Percentiles rank a stretch among this genome's conserved stretches.
Evolutionary conservation across 1,139 yeast species (phyloP).

Genomic region (Geotrichum klebahnii): DNA sequence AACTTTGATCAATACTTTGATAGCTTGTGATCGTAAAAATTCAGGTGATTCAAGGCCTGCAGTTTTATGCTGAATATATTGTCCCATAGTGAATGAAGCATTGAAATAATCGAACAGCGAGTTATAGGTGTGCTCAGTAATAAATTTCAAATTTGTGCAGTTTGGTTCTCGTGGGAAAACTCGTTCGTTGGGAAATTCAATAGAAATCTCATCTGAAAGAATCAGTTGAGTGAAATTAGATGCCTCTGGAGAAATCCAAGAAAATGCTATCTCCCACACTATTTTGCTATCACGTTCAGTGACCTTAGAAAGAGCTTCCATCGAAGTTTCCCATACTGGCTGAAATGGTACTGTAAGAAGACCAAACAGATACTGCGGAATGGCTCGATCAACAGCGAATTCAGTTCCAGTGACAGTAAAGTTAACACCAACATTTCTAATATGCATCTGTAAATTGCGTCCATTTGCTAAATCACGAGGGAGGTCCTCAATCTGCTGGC

Average conservation of each 20-base stretch:
- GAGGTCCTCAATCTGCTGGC: constrained; percentile 59
- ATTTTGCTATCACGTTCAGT: constrained; percentile 44
- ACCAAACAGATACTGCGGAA: constrained; percentile 65
- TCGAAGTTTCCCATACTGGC: constrained; percentile 79
- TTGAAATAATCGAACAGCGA: constrained; percentile 15
- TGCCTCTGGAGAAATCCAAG: constrained; percentile 19
- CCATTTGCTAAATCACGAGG: constrained; percentile 68
- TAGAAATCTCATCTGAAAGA: constrained; percentile 16
- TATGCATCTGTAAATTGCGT: constrained; percentile 69
- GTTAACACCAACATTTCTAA: constrained; percentile 55
- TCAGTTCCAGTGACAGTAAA: constrained; percentile 43
- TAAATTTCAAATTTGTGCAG: constrained; percentile 15
- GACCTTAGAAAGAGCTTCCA: constrained; percentile 54
- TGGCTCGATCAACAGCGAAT: constrained; percentile 33
- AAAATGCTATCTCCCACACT: constrained; percentile 52
- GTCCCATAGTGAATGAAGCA: constrained; percentile 8
- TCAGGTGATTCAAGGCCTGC: constrained; percentile 32
- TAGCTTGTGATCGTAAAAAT: constrained; percentile 47
- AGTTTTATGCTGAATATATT: constrained; percentile 7
- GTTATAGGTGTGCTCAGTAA: constrained; percentile 7
- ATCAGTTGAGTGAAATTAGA: constrained; percentile 4
- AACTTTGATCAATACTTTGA: constrained; percentile 49
- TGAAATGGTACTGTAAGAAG: constrained; percentile 70
- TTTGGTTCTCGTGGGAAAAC: constrained; percentile 6
- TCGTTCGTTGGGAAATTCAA: constrained; percentile 15